Percentiles rank a stretch among this genome's conserved stretches.
phyloP scores from a whole-genome alignment of 2,329 filamentous ascomycete species.

The Lojkania enalia region DNA sequence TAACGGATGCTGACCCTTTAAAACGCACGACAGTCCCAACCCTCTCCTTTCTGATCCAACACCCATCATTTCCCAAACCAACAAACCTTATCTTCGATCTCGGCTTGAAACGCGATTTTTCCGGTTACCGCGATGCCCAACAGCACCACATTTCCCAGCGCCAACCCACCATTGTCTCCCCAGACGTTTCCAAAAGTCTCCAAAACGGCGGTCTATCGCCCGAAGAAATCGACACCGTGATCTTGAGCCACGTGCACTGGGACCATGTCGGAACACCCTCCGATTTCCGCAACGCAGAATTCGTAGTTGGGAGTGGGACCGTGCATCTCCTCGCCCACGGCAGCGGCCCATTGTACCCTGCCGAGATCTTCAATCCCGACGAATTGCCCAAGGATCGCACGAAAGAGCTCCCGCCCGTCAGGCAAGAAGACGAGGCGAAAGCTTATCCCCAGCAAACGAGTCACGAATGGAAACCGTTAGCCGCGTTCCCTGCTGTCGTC shows the following conservation, averaged over 20 bases:
- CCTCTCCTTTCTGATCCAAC: slow-evolving; percentile 57
- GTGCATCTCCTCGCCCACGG: slow-evolving; percentile 32
- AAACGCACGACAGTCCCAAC: slow-evolving; percentile 56
- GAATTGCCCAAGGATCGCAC: slow-evolving; percentile 48
- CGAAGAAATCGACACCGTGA: slow-evolving; percentile 44
- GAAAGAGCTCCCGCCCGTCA: slow-evolving; percentile 47
- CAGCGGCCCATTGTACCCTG: slow-evolving; percentile 44
- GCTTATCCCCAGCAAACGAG: slow-evolving; percentile 16
- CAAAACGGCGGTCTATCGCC: slow-evolving; percentile 43
- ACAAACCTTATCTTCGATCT: slow-evolving; percentile 58
- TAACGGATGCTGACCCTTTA: slow-evolving; percentile 49
- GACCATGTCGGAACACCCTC: slow-evolving; percentile 61
- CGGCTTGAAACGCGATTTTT: slow-evolving; percentile 53
- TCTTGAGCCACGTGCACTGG: slow-evolving; percentile 61
- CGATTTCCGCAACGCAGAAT: slow-evolving; percentile 54
- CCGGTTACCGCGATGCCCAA: slow-evolving; percentile 49
- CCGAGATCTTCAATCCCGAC: slow-evolving; percentile 49
- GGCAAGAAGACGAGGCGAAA: slow-evolving; percentile 23
- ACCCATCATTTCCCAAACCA: slow-evolving; percentile 38
- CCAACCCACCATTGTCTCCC: slow-evolving; percentile 49
- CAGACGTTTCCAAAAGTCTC: slow-evolving; percentile 49
- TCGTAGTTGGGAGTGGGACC: slow-evolving; percentile 53
- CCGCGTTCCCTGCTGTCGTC: slow-evolving; percentile 49
- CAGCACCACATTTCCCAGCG: slow-evolving; percentile 52
- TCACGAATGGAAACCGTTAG: slow-evolving; percentile 49